Evolutionary conservation across 106 monocot species (phyloP).

Genomic region (Allium cepa): DNA sequence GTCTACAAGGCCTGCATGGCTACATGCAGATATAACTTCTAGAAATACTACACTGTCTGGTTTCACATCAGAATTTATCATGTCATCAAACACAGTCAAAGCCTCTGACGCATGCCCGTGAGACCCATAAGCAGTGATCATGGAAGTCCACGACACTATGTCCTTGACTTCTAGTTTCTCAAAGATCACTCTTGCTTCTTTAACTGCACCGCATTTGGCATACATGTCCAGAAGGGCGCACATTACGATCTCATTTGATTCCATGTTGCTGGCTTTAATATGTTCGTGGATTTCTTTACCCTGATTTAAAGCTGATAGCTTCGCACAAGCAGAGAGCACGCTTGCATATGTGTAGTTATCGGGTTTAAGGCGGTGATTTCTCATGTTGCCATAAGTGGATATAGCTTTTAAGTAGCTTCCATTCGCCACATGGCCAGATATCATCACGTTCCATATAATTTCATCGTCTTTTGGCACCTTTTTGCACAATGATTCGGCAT

Average conservation of each 20-base stretch:
- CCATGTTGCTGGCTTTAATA: constrained; percentile 19
- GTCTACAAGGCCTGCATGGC: constrained; percentile 69
- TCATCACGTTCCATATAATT: constrained; percentile 74
- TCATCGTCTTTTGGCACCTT: constrained; percentile 27
- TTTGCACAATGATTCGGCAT: constrained; percentile 32
- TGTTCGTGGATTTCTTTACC: constrained; percentile 56
- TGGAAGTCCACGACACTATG: constrained; percentile 62
- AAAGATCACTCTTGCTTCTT: constrained; percentile 48
- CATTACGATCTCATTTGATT: constrained; percentile 55
- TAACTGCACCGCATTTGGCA: constrained; percentile 72
- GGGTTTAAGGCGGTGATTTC: constrained; percentile 18
- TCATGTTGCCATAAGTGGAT: constrained; percentile 35
- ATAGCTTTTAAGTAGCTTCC: constrained; percentile 41
- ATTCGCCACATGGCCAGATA: constrained; percentile 44
- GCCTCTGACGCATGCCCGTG: constrained; percentile 53
- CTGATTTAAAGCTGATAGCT: constrained; percentile 57
- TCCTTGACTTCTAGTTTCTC: constrained; percentile 38
- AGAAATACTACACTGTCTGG: constrained; percentile 57
- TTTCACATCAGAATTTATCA: constrained; percentile 29
- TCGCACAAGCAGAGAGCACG: constrained; percentile 53
- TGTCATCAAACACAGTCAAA: constrained; percentile 36
- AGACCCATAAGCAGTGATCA: constrained; percentile 69
- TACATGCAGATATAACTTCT: constrained; percentile 61
- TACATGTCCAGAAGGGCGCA: constrained; percentile 70
- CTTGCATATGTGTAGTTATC: constrained; percentile 52